Base-by-base conservation (phyloP, 345 rosid genomes). In the Syzygium aqueum region DNA sequence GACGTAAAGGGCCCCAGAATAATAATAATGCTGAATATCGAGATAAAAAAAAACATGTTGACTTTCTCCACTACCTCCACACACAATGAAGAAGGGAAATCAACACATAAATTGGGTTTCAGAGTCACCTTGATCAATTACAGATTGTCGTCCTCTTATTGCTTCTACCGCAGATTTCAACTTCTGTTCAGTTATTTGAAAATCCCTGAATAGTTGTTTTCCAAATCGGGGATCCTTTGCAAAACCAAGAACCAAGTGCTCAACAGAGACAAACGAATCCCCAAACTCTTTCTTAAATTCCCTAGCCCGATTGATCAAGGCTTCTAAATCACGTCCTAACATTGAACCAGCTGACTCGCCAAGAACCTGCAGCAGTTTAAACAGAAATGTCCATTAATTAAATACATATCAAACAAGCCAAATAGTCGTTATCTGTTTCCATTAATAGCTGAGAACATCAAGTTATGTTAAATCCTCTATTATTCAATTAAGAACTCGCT, bases 261-360 rank as follows among this genome's bases (percentile, higher is more conserved):
- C 99, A 78, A 96, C 98, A 13, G 99, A 96, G 84, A 96, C 93
- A 91, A 94, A 96, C 28, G 98, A 95, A 93, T 98, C 99, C 10
- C 96, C 95, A 50, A 93, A 95, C 37, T 96, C 98, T 90, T 94
- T 98, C 96, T 98, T 98, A 91, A 77, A 94, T 85, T 95, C 96
- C 86, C 97, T 93, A 27, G 99, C 98, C 59, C 95, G 94, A 88
- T 93, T 94, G 56, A 98, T 91, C 88, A 98, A 89, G 67, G 93
- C 95, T 94, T 98, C 99, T 90, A 96, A 89, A 88, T 98, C 98
- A 85, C 98, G 96, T 51, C 99, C 99, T 88, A 98, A 77, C 99
- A 98, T 98, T 43, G 98, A 94, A 88, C 98, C 98, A 87, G 97
- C 92, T 77, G 98, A 86, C 53, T 96, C 98, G 43, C 99, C 95